Conservation (phyloP, 2,329 filamentous ascomycete genomes). For the Coccinonectria pachysandricola region DNA sequence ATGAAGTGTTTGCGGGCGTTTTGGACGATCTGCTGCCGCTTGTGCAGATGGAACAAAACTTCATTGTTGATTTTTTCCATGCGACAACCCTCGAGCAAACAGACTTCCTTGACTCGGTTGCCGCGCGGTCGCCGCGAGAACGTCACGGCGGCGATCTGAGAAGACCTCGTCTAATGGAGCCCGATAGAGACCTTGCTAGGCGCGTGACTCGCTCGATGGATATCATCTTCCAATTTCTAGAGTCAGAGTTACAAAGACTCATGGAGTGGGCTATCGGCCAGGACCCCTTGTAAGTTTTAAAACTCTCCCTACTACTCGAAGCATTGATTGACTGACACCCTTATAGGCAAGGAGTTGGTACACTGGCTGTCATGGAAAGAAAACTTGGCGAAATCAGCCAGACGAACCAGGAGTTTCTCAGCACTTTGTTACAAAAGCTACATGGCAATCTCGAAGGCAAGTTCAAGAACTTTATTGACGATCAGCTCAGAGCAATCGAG, state of each 20-base stretch:
- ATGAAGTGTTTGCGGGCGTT: conserved; percentile 70
- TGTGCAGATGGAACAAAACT: conserved; percentile 91
- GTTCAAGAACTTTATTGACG: conserved; percentile 84
- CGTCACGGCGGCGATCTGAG: conserved; percentile 64
- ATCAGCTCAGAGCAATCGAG: conserved; percentile 90
- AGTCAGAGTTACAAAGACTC: conserved; percentile 65
- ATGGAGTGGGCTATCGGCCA: conserved; percentile 73
- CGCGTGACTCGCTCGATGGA: conserved; percentile 83
- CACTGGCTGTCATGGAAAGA: conserved; percentile 70
- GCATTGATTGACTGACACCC: too few species aligned
- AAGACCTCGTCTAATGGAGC: conserved; percentile 70
- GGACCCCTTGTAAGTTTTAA: conserved; percentile 64
- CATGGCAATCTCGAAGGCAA: conserved; percentile 63
- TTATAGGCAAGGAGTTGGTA: conserved; percentile 73
- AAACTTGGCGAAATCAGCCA: conserved; percentile 72
- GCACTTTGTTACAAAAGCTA: conserved; percentile 67
- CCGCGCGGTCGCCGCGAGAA: conserved; percentile 52
- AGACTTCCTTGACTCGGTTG: conserved; percentile 77
- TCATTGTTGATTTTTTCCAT: conserved; percentile 94
- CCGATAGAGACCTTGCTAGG: conserved; percentile 76
- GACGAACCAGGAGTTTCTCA: conserved; percentile 86
- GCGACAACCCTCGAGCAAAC: conserved; percentile 70
- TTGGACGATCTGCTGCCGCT: conserved; percentile 75
- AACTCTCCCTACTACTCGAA: too few species aligned
- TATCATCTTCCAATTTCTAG: conserved; percentile 73